Evolutionary conservation across 345 rosid genomes (phyloP).

Genomic region (Acer negundo): DNA sequence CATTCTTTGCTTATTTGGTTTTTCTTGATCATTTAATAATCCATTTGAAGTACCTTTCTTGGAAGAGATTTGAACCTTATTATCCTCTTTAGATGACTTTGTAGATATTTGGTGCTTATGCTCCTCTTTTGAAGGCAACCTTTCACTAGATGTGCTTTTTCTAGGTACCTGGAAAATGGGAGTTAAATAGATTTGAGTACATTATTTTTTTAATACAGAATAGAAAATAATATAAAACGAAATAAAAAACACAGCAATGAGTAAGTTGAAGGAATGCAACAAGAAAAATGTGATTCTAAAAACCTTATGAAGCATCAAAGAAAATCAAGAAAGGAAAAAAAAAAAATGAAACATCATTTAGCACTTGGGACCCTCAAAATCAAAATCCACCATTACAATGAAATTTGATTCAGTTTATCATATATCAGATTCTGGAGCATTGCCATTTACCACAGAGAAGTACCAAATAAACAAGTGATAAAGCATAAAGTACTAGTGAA

Average conservation of each 20-base stretch:
- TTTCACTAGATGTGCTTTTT: constrained; percentile 77
- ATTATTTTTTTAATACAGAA: neutral
- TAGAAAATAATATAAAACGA: neutral
- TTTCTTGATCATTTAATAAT: constrained; percentile 55
- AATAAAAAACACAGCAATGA: constrained; percentile 6
- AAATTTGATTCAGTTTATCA: neutral
- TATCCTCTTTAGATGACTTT: constrained; percentile 62
- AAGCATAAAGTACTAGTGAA: neutral
- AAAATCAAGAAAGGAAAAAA: neutral
- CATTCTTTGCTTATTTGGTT: constrained; percentile 44
- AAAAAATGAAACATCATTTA: neutral
- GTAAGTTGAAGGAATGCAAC: neutral
- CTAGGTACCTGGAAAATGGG: constrained; percentile 64
- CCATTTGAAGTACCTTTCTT: constrained; percentile 59
- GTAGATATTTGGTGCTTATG: constrained; percentile 43
- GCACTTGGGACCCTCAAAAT: neutral
- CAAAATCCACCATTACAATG: neutral
- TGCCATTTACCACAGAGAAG: neutral
- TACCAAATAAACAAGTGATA: neutral
- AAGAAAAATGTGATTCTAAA: neutral
- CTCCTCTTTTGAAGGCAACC: constrained; percentile 58
- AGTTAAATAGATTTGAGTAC: neutral
- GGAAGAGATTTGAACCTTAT: constrained; percentile 39
- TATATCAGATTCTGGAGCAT: neutral
- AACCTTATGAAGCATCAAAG: neutral